phyloP scores from a whole-genome alignment of 164 flowering plant species.

The Aristolochia californica region DNA sequence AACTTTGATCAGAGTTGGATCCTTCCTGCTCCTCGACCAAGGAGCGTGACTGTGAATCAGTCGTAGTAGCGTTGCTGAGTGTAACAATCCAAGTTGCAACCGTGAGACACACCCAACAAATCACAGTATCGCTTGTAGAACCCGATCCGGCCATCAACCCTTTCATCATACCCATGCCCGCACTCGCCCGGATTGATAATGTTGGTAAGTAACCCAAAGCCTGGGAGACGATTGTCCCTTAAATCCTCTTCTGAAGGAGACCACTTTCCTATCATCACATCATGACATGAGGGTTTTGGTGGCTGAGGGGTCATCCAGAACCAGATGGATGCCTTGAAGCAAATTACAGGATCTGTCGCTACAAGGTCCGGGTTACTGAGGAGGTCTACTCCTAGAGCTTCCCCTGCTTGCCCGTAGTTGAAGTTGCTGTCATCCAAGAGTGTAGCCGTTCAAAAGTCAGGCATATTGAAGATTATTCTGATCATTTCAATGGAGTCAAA shows the following conservation, averaged over 20 bases:
- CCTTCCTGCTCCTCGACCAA: background rate
- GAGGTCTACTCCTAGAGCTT: slow-evolving; percentile 12
- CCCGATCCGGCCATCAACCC: slow-evolving; percentile 7
- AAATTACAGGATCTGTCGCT: slow-evolving; percentile 18
- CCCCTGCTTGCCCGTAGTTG: slow-evolving; percentile 32
- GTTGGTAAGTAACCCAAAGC: slow-evolving; percentile 35
- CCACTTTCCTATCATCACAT: slow-evolving; percentile 32
- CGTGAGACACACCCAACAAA: slow-evolving; percentile 3
- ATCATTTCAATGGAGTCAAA: too few species aligned
- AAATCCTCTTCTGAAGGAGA: slow-evolving; percentile 17
- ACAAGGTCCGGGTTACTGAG: slow-evolving; percentile 30
- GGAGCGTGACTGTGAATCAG: too few species aligned
- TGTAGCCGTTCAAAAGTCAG: too few species aligned
- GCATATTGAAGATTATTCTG: too few species aligned
- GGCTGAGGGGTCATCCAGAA: slow-evolving; percentile 35
- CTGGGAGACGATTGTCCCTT: slow-evolving; percentile 20
- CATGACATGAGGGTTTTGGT: slow-evolving; percentile 34
- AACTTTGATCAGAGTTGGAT: too few species aligned
- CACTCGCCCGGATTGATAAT: slow-evolving; percentile 45
- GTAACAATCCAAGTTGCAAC: slow-evolving; percentile 10
- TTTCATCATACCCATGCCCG: slow-evolving; percentile 4
- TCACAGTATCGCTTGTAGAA: slow-evolving; percentile 11
- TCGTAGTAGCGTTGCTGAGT: slow-evolving; percentile 1
- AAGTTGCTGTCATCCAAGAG: slow-evolving; percentile 21
- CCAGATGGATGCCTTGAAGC: slow-evolving; percentile 37